Evolutionary conservation across 768 basidiomycete genomes (phyloP), one percentile per base, ranked within the genome.

Genomic region (Serendipita vermifera): DNA sequence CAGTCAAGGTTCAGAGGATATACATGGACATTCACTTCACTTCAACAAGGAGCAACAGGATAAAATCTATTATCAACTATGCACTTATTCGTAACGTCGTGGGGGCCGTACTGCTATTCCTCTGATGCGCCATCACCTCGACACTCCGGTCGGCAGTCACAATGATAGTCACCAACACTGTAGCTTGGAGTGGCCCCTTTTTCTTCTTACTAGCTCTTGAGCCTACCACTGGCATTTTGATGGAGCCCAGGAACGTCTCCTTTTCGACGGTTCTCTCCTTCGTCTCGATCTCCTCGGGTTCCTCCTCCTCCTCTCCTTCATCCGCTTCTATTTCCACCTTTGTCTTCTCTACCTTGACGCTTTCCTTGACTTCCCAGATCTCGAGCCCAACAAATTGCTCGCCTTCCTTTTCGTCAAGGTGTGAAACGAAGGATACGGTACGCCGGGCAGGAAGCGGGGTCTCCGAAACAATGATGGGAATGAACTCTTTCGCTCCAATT

Each of bases 301-400:
- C 77, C 43, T 82, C 83, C 33, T 63, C 63, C 17, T 60, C 59
- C 24, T 61, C 58, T 5, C 39, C 56, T 33, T 61, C 62, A 1
- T 77, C 79, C 0, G 76, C 75, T 5, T 74, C 76, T 2, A 72
- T 73, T 2, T 75, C 76, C 2, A 72, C 72, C 51, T 71, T 72
- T 22, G 77, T 70, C 63, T 77, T 80, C 61, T 85, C 83, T 17
- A 82, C 65, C 57, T 78, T 76, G 59, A 87, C 72, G 2, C 75
- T 75, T 63, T 87, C 86, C 54, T 75, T 75, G 15, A 81, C 80
- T 65, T 90, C 86, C 84, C 85, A 87, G 26, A 89, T 69, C 66
- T 90, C 87, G 54, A 83, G 75, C 11, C 76, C 80, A 38, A 86
- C 70, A 61, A 70, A 70, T 3, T 33, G 41, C 38, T 62, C 68